Conservation (phyloP, 306 rosid genomes). For the Malus sylvestris region DNA sequence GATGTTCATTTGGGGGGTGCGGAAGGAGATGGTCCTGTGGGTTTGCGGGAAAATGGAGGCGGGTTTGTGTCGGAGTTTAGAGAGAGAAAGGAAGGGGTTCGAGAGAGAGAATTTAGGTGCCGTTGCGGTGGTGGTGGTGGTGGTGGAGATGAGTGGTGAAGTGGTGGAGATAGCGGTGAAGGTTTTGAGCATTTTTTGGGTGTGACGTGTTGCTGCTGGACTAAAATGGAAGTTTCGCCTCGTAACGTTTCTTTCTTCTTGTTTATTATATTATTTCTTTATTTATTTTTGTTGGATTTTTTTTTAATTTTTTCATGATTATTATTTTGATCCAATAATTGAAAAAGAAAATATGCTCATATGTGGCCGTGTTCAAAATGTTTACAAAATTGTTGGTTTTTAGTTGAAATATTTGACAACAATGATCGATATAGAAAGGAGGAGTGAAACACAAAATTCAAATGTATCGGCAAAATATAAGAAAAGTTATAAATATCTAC, state of each 20-base stretch:
- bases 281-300: not conserved
- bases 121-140: slow-evolving; percentile 29
- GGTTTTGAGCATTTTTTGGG: slow-evolving; percentile 42
- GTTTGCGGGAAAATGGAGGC: slow-evolving; percentile 36
- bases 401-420: too few relatives aligned
- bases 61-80: slow-evolving; percentile 12
- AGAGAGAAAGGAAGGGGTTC: slow-evolving; percentile 14
- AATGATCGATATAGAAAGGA: too few relatives aligned
- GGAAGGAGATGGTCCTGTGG: slow-evolving; percentile 19
- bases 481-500: too few relatives aligned
- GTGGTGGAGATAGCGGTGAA: slow-evolving; percentile 39
- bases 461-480: too few relatives aligned
- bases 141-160: slow-evolving; percentile 20
- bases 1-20: slow-evolving; percentile 63
- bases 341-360: too few relatives aligned
- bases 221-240: not conserved
- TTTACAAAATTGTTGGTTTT: too few relatives aligned
- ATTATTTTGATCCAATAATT: too few relatives aligned
- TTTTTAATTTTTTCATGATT: not conserved
- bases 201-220: slow-evolving; percentile 25
- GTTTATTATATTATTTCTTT: not conserved
- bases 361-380: not conserved
- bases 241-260: not conserved
- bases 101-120: slow-evolving; percentile 40
- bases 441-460: too few relatives aligned